Evolutionary conservation across 495 filamentous ascomycete species (phyloP), one percentile per base, ranked within the genome.

Genomic region (Opeltia flavorubescens): DNA sequence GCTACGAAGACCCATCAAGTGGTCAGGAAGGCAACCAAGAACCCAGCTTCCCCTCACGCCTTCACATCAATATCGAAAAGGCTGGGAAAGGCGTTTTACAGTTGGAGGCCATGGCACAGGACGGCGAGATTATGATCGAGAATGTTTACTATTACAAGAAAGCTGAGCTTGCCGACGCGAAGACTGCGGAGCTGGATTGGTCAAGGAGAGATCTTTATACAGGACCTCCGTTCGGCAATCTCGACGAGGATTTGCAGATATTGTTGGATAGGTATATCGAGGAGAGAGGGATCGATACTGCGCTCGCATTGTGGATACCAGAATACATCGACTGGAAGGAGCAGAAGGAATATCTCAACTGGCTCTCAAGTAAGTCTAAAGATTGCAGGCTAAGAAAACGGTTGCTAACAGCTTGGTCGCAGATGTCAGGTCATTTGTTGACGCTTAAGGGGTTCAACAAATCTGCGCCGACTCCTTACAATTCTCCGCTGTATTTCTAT

Each of bases 251-350:
- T 56, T 74, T 99, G 31, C 88, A 96, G 69, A 71, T 84, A 45
- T 69, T 94, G 58, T 67, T 95, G 60, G 91, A 96, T 74, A 77
- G 85, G 50, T 96, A 91, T 68, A 73, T 99, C 47, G 89, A 94
- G 63, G 91, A 93, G 73, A 75, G 91, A 56, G 89, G 91, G 49
- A 75, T 99, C 66, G 85, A 91, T 59, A 81, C 84, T 48, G 75
- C 80, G 50, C 72, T 99, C 57, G 88, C 87, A 47, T 66, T 86
- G 51, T 95, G 95, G 66, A 77, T 94, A 43, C 88, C 88, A 43
- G 89, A 96, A 60, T 99, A 94, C 68, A 89, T 96, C 59, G 86
- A 95, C 64, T 79, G 83, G 66, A 99, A 99, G 80, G 91, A 99
- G 77, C 89, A 99, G 78, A 85, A 79, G 74, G 91, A 99, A 73